A percentile compares a stretch with the other conserved stretches of the same genome.
Conservation (phyloP, 306 rosid species). For the Cicer arietinum region DNA sequence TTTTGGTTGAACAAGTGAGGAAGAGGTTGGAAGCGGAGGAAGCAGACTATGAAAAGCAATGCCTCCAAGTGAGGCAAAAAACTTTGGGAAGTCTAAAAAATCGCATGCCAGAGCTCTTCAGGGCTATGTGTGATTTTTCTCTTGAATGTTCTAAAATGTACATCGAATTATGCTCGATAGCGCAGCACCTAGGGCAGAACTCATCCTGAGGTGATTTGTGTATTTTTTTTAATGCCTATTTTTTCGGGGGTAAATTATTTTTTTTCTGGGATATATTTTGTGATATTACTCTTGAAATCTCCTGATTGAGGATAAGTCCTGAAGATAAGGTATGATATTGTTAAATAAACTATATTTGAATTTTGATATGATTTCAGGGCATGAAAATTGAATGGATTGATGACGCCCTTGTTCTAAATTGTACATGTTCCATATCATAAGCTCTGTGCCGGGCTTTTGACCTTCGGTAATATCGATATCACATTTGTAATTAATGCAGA, state of each 20-base stretch:
- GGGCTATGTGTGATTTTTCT: slow-evolving; percentile 70
- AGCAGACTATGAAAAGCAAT: slow-evolving; percentile 60
- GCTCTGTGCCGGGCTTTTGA: neutral
- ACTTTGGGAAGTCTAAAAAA: slow-evolving; percentile 65
- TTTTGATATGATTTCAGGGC: slow-evolving; percentile 1
- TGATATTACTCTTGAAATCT: slow-evolving; percentile 31
- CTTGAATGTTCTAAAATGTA: slow-evolving; percentile 70
- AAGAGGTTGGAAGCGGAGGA: slow-evolving; percentile 74
- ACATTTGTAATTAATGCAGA: slow-evolving; percentile 11
- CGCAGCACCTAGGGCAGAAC: slow-evolving; percentile 56
- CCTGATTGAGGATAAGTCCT: slow-evolving; percentile 46
- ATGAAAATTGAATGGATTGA: slow-evolving; percentile 25
- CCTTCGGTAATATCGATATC: neutral
- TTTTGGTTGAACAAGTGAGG: slow-evolving; percentile 60
- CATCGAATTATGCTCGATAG: slow-evolving; percentile 52
- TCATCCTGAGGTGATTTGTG: slow-evolving; percentile 44
- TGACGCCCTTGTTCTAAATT: slow-evolving; percentile 3
- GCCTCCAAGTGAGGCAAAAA: slow-evolving; percentile 86
- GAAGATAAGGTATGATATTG: slow-evolving; percentile 39
- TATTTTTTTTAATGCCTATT: slow-evolving; percentile 7
- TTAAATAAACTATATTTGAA: slow-evolving; percentile 37
- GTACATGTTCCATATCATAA: neutral
- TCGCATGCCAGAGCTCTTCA: slow-evolving; percentile 84
- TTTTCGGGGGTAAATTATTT: slow-evolving; percentile 9
- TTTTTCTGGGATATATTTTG: slow-evolving; percentile 36